Conservation (phyloP, 768 basidiomycete genomes). For the Lanmaoa pseudosensibilis region DNA sequence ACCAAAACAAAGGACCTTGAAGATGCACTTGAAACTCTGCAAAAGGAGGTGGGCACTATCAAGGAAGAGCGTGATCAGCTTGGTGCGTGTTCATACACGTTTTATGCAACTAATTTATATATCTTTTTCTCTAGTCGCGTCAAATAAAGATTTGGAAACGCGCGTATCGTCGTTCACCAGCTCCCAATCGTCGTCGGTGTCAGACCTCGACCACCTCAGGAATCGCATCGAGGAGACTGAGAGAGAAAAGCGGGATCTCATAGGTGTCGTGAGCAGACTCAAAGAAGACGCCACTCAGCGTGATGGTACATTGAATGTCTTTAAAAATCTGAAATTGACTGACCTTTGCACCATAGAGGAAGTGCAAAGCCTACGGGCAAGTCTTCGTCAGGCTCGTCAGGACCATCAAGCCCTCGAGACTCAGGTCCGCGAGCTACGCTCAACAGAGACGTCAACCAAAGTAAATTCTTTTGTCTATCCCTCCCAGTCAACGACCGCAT, state of each 20-base stretch:
- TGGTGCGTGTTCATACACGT: slow-evolving; percentile 43
- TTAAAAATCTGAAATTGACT: neutral
- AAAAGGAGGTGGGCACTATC: slow-evolving; percentile 53
- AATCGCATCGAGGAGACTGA: slow-evolving; percentile 72
- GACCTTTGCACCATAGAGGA: slow-evolving; percentile 51
- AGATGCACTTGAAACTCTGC: slow-evolving; percentile 46
- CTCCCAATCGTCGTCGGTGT: slow-evolving; percentile 61
- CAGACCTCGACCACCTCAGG: slow-evolving; percentile 58
- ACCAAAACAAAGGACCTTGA: slow-evolving; percentile 58
- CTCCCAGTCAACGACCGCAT: neutral
- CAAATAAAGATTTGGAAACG: slow-evolving; percentile 48
- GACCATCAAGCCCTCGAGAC: slow-evolving; percentile 68
- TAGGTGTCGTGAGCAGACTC: slow-evolving; percentile 78
- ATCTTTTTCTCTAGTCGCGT: slow-evolving; percentile 38
- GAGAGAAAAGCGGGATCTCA: slow-evolving; percentile 86
- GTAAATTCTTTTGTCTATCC: slow-evolving; percentile 36
- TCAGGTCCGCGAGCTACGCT: slow-evolving; percentile 70
- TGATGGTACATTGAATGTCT: slow-evolving; percentile 54
- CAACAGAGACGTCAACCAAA: slow-evolving; percentile 74
- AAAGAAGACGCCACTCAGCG: slow-evolving; percentile 74
- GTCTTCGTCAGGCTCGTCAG: slow-evolving; percentile 72
- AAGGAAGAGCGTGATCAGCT: slow-evolving; percentile 68
- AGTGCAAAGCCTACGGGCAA: slow-evolving; percentile 62
- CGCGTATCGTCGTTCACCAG: slow-evolving; percentile 57
- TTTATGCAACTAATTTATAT: neutral